These are phyloP conservation scores for Neurospora sp. DNA, from an alignment of 495 filamentous ascomycete genomes.

Conservation along the genomic window DNA sequence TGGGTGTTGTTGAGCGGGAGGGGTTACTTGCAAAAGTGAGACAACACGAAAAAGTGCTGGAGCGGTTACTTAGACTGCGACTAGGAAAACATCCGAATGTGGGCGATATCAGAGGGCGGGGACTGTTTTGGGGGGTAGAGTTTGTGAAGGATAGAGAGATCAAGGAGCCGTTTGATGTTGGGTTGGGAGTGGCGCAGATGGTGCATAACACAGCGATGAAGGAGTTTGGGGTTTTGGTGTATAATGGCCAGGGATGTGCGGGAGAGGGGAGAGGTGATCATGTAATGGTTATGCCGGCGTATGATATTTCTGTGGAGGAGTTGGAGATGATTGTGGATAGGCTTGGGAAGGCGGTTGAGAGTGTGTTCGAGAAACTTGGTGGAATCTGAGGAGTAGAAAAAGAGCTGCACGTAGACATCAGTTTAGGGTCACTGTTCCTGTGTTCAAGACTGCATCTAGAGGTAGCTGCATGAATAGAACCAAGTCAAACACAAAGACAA, in stretches of 20 bases:
- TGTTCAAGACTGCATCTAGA: neutral
- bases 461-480: neutral
- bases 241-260: conserved; percentile 54
- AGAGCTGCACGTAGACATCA: neutral
- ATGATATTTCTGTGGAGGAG: conserved; percentile 23
- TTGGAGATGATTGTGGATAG: conserved; percentile 45
- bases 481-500: neutral
- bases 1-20: conserved; percentile 37
- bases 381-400: neutral
- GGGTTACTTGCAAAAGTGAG: conserved; percentile 41
- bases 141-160: conserved; percentile 42
- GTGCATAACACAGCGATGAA: conserved; percentile 44
- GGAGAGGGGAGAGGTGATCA: conserved; percentile 61
- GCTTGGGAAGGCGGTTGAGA: conserved; percentile 9
- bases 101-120: conserved; percentile 54
- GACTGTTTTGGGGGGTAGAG: conserved; percentile 54
- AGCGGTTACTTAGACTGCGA: conserved; percentile 27
- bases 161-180: conserved; percentile 35
- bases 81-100: conserved; percentile 44
- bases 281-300: conserved; percentile 50
- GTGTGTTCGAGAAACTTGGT: neutral
- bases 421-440: neutral
- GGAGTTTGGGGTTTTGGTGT: conserved; percentile 51
- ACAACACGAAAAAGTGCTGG: conserved; percentile 39
- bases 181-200: conserved; percentile 26